These are phyloP conservation scores for Penicillium palitans DNA, from an alignment of 2,329 filamentous ascomycete genomes.

Conservation along the genomic window DNA sequence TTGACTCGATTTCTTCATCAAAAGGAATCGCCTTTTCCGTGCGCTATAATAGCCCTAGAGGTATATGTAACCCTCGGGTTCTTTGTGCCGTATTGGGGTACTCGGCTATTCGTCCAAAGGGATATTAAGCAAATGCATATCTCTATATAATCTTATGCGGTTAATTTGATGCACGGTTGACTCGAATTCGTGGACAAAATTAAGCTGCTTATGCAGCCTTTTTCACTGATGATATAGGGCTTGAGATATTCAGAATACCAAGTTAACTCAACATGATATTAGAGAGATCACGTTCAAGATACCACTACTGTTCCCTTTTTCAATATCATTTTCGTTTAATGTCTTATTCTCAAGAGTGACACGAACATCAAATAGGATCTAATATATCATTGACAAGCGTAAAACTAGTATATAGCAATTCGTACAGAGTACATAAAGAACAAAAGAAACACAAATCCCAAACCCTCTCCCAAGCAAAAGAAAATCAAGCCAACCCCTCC, in stretches of 20 bases:
- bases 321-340: too few species aligned
- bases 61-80: neutral
- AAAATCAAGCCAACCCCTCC: conserved; percentile 19
- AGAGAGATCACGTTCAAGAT: neutral
- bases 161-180: neutral
- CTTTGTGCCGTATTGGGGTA: neutral
- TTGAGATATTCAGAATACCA: neutral
- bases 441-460: neutral
- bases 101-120: neutral
- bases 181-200: neutral
- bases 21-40: too few species aligned
- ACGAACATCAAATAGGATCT: neutral
- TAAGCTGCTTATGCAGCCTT: neutral
- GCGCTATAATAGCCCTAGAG: neutral
- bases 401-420: conserved; percentile 8
- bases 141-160: neutral
- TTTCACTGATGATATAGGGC: neutral
- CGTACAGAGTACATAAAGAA: neutral
- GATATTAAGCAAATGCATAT: neutral
- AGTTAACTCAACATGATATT: neutral
- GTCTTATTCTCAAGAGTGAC: neutral
- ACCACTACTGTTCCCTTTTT: neutral
- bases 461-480: neutral
- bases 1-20: neutral
- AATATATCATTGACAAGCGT: conserved; percentile 10